A percentile compares a stretch with the other conserved stretches of the same genome.
These are phyloP conservation scores for Falciphora oryzae DNA, from an alignment of 2,329 filamentous ascomycete genomes.

Conservation along the genomic window DNA sequence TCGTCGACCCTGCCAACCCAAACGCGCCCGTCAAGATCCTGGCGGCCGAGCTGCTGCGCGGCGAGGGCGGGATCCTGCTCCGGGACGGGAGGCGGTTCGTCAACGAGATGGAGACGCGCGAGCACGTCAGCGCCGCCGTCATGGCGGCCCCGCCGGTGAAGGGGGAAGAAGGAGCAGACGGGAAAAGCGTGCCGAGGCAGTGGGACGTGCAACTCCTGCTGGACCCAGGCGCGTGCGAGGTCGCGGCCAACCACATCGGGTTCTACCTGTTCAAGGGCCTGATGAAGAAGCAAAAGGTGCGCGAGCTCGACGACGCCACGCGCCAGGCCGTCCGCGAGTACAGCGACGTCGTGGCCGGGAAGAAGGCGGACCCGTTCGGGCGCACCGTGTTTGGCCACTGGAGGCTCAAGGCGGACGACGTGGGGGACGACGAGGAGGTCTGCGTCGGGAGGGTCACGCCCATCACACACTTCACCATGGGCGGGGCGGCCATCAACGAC, in stretches of 20 bases:
- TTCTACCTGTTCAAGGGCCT: constrained; percentile 61
- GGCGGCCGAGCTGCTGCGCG: constrained; percentile 56
- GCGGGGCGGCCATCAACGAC: constrained; percentile 52
- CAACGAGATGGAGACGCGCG: constrained; percentile 57
- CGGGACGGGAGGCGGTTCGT: constrained; percentile 46
- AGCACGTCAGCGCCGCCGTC: constrained; percentile 48
- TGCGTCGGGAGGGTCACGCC: constrained; percentile 57
- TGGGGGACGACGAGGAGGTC: constrained; percentile 41
- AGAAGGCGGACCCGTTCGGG: constrained; percentile 37
- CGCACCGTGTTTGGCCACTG: constrained; percentile 50
- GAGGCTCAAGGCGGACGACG: constrained; percentile 37
- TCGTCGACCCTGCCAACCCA: constrained; percentile 47
- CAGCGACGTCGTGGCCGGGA: constrained; percentile 34
- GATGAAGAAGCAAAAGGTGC: constrained; percentile 49
- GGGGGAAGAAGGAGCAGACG: constrained; percentile 7
- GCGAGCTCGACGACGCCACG: constrained; percentile 36
- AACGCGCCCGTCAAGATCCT: constrained; percentile 51
- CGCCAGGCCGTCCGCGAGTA: constrained; percentile 44
- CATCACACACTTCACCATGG: constrained; percentile 63
- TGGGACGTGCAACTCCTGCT: constrained; percentile 55
- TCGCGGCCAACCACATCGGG: constrained; percentile 48
- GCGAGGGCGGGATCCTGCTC: constrained; percentile 56
- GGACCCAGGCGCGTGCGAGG: constrained; percentile 51
- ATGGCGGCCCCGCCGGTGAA: constrained; percentile 30
- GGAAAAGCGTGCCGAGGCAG: constrained; percentile 32